Conservation (phyloP, 257 asterid genomes). For the Ehretia macrophylla region DNA sequence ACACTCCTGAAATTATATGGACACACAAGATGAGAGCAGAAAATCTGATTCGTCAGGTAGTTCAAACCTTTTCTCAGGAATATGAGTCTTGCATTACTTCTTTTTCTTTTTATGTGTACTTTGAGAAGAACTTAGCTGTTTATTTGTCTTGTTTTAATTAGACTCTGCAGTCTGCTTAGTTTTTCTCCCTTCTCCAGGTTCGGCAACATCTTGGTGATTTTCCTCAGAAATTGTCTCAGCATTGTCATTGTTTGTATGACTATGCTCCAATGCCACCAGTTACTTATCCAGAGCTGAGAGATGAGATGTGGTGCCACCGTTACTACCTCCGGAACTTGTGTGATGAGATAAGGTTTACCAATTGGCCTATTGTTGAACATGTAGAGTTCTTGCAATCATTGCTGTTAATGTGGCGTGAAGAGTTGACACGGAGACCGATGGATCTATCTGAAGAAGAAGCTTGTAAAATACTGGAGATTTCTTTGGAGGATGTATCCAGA, state of each 20-base stretch:
- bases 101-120: not conserved
- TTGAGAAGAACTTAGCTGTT: not conserved
- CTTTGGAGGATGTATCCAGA: conserved; percentile 84
- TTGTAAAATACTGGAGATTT: conserved; percentile 86
- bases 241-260: conserved; percentile 88
- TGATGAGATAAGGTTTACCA: conserved; percentile 94
- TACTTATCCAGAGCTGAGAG: conserved; percentile 93
- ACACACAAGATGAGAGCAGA: conserved; percentile 99
- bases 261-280: conserved; percentile 99
- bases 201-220: conserved; percentile 99
- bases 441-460: conserved; percentile 99
- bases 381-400: conserved; percentile 96
- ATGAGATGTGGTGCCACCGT: conserved; percentile 99
- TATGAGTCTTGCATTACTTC: conserved; percentile 1
- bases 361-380: conserved; percentile 99
- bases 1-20: conserved; percentile 99
- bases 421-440: conserved; percentile 96
- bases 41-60: conserved; percentile 88
- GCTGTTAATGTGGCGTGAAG: conserved; percentile 98
- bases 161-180: conserved; percentile 5
- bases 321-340: conserved; percentile 89
- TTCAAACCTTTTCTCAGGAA: conserved; percentile 12
- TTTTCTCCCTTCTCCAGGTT: conserved; percentile 48
- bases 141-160: not conserved
- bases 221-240: conserved; percentile 91